phyloP scores from a whole-genome alignment of 2,329 filamentous ascomycete species.

The Penicillium sp. region DNA sequence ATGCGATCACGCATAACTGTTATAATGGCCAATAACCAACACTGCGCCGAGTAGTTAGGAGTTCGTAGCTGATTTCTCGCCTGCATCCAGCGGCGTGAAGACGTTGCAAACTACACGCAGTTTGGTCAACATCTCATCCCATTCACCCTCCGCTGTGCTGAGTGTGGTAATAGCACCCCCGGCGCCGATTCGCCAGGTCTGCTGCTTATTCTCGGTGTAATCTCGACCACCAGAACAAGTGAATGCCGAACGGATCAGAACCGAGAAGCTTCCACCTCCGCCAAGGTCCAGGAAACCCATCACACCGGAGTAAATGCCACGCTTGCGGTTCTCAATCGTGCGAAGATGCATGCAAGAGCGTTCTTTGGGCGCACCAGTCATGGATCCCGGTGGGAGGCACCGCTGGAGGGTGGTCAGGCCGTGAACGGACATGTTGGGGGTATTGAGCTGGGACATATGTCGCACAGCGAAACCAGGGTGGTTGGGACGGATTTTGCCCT shows the following conservation, averaged over 20 bases:
- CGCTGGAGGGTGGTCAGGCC: slow-evolving; percentile 74
- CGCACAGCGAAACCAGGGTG: slow-evolving; percentile 30
- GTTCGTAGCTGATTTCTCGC: background rate
- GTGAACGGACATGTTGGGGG: slow-evolving; percentile 34
- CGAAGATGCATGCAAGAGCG: slow-evolving; percentile 80
- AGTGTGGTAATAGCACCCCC: slow-evolving; percentile 86
- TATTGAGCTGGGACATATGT: slow-evolving; percentile 28
- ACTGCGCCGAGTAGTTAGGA: background rate
- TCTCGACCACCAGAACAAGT: slow-evolving; percentile 27
- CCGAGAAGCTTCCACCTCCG: slow-evolving; percentile 84
- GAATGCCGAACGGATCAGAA: slow-evolving; percentile 82
- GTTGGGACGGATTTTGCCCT: slow-evolving; percentile 52
- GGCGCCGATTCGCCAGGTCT: slow-evolving; percentile 76
- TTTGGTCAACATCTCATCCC: slow-evolving; percentile 86
- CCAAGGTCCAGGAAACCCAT: slow-evolving; percentile 86
- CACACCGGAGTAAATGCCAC: slow-evolving; percentile 82
- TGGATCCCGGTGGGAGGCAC: slow-evolving; percentile 83
- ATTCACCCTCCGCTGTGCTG: slow-evolving; percentile 75
- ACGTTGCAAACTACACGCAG: slow-evolving; percentile 48
- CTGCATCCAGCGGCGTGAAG: slow-evolving; percentile 32
- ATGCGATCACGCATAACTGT: background rate
- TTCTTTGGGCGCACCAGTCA: slow-evolving; percentile 96
- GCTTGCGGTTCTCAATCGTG: slow-evolving; percentile 60
- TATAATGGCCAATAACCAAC: background rate
- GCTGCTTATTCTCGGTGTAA: slow-evolving; percentile 12